Conservation (phyloP, 257 asterid species). For the Jacaranda copaia region DNA sequence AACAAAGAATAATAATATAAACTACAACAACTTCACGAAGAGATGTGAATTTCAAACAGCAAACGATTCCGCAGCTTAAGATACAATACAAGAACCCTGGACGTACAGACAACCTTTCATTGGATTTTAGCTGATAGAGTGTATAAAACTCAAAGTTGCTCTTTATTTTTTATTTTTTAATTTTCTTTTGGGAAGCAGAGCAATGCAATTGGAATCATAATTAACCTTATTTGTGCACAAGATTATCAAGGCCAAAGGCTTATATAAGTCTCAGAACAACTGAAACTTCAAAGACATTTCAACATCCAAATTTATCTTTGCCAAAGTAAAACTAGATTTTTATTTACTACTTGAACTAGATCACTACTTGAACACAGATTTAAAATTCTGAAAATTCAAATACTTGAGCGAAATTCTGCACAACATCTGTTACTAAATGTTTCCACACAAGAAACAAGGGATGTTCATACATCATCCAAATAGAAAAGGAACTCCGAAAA, state of each 20-base stretch:
- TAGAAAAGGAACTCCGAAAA: slow-evolving; percentile 17
- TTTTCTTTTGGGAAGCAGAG: no score
- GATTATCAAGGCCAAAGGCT: neutral
- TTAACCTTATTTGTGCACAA: neutral
- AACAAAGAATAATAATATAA: neutral
- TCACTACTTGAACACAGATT: neutral
- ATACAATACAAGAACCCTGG: neutral
- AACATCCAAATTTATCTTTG: neutral
- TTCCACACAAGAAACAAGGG: slow-evolving; percentile 27
- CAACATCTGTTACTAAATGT: neutral
- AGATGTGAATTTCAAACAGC: neutral
- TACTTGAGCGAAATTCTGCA: slow-evolving; percentile 23
- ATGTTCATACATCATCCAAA: slow-evolving; percentile 33
- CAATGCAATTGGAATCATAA: neutral
- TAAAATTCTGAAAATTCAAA: neutral
- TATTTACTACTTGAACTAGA: neutral
- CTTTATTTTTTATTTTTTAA: no score
- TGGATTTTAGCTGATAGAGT: neutral
- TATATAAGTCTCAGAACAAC: neutral
- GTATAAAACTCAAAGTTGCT: slow-evolving; percentile 1
- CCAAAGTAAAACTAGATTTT: neutral
- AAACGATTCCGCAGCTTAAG: neutral
- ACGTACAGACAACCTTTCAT: neutral
- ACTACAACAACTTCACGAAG: neutral
- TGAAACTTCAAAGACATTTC: neutral